Evolutionary conservation across 495 filamentous ascomycete genomes (phyloP), one percentile per base, ranked within the genome.

Genomic region (Margaritispora aquatica): DNA sequence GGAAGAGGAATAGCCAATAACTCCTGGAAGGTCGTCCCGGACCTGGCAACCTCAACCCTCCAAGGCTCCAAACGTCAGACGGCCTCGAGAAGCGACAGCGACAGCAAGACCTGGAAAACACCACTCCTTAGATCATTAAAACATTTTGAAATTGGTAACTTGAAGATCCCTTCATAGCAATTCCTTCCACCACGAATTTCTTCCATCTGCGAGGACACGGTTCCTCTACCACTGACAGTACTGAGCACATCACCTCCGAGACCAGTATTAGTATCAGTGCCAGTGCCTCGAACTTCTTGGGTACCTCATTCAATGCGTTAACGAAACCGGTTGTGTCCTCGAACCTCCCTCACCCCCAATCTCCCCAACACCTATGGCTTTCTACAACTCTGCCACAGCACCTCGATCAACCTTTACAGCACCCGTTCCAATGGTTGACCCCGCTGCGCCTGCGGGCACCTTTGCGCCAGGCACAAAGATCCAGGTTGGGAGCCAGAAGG

Each of bases 391-490:
- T 10, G 49, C 62, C 22, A 60, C 66, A 26, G 60, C 62, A 8
- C 68, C 68, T 55, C 73, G 70, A 58, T 93, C 55, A 96, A 83
- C 46, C 90, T 97, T 69, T 60, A 50, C 64, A 51, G 55, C 68
- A 36, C 67, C 72, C 63, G 69, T 69, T 49, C 63, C 74, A 31
- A 65, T 73, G 59, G 71, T 74, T 46, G 67, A 71, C 34, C 72
- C 75, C 51, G 69, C 81, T 8, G 77, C 84, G 44, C 94, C 93
- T 20, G 82, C 88, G 41, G 94, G 94, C 55, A 97, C 95, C 38
- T 97, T 98, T 69, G 75, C 85, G 34, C 86, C 95, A 17, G 92
- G 92, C 8, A 98, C 94, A 60, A 95, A 96, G 75, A 92, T 98
- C 68, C 92, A 96, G 66, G 90, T 96, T 31, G 94, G 94, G 67